phyloP scores from a whole-genome alignment of 805 yeast species.

The Wickerhamomyces chambardii region DNA sequence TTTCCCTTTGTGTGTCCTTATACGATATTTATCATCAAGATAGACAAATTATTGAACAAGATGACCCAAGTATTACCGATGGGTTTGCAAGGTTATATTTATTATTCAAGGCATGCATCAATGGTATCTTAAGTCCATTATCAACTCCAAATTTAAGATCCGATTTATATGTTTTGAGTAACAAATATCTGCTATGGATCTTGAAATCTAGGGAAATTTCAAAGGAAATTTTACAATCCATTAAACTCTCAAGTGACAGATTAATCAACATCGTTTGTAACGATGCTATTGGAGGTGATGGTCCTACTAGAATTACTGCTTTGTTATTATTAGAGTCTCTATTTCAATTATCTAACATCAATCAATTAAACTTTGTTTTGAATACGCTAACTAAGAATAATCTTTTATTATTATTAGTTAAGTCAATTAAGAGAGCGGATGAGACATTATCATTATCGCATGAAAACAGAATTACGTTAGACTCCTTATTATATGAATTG shows the following conservation, averaged over 20 bases:
- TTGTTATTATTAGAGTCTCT: slow-evolving; percentile 65
- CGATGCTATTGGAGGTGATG: slow-evolving; percentile 77
- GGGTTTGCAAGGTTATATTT: slow-evolving; percentile 49
- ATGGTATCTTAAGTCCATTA: slow-evolving; percentile 64
- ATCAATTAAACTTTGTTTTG: slow-evolving; percentile 45
- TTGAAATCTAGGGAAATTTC: slow-evolving; percentile 30
- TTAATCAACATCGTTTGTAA: slow-evolving; percentile 58
- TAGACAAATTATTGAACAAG: slow-evolving; percentile 20
- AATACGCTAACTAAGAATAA: slow-evolving; percentile 58
- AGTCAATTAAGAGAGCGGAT: slow-evolving; percentile 63
- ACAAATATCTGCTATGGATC: slow-evolving; percentile 50
- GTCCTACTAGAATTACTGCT: slow-evolving; percentile 66
- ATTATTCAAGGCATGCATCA: slow-evolving; percentile 63
- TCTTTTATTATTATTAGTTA: slow-evolving; percentile 52
- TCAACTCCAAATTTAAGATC: slow-evolving; percentile 64
- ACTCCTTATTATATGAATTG: slow-evolving; percentile 58
- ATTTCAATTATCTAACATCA: slow-evolving; percentile 43
- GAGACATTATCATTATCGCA: slow-evolving; percentile 36
- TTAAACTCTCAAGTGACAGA: slow-evolving; percentile 51
- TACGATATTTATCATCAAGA: slow-evolving; percentile 54
- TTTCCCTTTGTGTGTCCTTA: slow-evolving; percentile 65
- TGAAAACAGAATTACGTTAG: slow-evolving; percentile 32
- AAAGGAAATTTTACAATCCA: slow-evolving; percentile 39
- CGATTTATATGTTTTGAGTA: slow-evolving; percentile 69
- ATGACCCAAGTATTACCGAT: slow-evolving; percentile 27